phyloP scores from a whole-genome alignment of 345 rosid species.

The Barbarea vulgaris region DNA sequence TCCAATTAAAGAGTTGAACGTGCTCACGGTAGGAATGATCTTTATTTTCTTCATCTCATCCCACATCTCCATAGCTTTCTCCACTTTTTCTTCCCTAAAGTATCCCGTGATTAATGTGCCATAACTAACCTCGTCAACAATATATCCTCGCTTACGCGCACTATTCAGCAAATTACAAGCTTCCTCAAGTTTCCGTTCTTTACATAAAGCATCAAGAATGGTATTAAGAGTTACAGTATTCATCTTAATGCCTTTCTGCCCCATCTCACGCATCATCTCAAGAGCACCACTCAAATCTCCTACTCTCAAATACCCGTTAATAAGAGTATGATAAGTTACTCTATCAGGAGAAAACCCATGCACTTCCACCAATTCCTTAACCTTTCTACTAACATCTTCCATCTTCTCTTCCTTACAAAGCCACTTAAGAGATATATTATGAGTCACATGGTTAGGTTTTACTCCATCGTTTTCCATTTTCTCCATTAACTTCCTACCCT shows the following conservation, averaged over 20 bases:
- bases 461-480: conserved; percentile 68
- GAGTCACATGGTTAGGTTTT: conserved; percentile 58
- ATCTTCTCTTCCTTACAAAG: conserved; percentile 68
- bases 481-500: conserved; percentile 60
- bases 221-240: conserved; percentile 70
- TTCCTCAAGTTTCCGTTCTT: conserved; percentile 59
- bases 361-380: conserved; percentile 57
- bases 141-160: conserved; percentile 68
- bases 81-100: conserved; percentile 55
- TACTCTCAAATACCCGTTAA: conserved; percentile 62
- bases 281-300: conserved; percentile 69
- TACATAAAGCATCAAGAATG: conserved; percentile 62
- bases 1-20: conserved; percentile 67
- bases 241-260: conserved; percentile 68
- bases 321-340: conserved; percentile 72
- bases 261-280: conserved; percentile 73
- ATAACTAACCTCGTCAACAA: conserved; percentile 75
- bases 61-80: conserved; percentile 68
- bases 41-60: conserved; percentile 75
- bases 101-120: conserved; percentile 73
- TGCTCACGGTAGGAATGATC: conserved; percentile 62
- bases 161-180: conserved; percentile 56
- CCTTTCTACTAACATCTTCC: conserved; percentile 57
- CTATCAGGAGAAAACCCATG: conserved; percentile 59
- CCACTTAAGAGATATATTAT: conserved; percentile 72